Evolutionary conservation across 78 protist species (phyloP), one percentile per base, ranked within the genome.

Genomic region (Planoprotostelium fungivorum): DNA sequence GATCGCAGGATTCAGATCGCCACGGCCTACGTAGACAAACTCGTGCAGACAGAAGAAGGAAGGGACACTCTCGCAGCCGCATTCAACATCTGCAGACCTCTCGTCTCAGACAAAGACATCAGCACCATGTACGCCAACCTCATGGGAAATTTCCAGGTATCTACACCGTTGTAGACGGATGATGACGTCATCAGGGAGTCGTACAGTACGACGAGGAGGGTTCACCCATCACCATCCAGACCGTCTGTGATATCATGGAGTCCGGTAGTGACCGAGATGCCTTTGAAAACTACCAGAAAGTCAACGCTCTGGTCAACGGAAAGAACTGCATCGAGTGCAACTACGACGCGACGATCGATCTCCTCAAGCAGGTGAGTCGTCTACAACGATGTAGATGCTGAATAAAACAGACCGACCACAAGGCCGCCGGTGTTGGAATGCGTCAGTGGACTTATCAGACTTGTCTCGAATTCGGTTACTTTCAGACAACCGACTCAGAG

Each of bases 401-500:
- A 51, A 5, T 25, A 25, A 25, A 51, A 51, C 16, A 51, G 73
- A 51, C 73, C 16, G 91, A 86, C 63, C 88, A 34, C 34, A 89
- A n/a, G 35, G 86, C 90, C n/a, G 34, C 85, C 37, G 96, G 94
- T 85, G 90, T 89, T 37, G 37, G 92, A 1, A 36, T 86, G 91
- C 38, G 94, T 34, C 85, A 51, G 36, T 96, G 97, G 97, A 38
- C 89, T 36, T 95, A 89, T 63, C 93, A 90, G 25, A 89, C 91
- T 28, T 95, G 95, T 89, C 34, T 89, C 16, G 95, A 96, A 63
- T 92, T 94, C 37, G 97, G 95, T 36, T 95, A 89, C 88, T 94
- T 83, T 89, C 96, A 96, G 90, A 88, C 95, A 29, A 85, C 92
- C 34, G 96, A 94, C 73, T 51, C 88, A 16, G 86, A 85, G 83